Percentiles rank a stretch among this genome's conserved stretches.
Conservation (phyloP, 306 rosid species). For the Trifolium repens region DNA sequence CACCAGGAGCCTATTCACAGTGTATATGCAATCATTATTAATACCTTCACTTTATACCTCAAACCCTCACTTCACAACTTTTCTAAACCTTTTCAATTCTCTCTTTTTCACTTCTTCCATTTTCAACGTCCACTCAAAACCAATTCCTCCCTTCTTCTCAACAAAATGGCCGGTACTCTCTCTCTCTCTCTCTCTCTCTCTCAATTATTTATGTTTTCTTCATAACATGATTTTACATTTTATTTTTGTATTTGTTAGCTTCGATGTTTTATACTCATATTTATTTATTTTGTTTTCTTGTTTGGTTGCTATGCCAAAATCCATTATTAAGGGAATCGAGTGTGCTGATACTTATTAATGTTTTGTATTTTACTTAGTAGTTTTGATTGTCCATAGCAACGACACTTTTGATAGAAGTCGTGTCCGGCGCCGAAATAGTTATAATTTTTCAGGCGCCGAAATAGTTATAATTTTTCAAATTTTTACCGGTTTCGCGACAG, state of each 20-base stretch:
- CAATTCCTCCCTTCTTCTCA: not conserved
- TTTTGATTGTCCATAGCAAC: not conserved
- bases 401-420: not conserved
- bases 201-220: not conserved
- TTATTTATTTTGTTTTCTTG: not conserved
- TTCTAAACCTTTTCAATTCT: not conserved
- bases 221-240: not conserved
- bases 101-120: not conserved
- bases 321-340: too few species aligned
- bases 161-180: conserved; percentile 36
- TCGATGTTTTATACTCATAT: too few species aligned
- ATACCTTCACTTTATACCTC: too few species aligned
- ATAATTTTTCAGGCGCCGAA: too few species aligned
- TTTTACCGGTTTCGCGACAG: too few species aligned
- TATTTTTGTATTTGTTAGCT: not conserved
- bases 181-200: not conserved
- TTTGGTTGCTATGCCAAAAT: too few species aligned
- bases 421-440: too few species aligned
- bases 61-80: too few species aligned
- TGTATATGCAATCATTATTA: too few species aligned
- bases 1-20: too few species aligned
- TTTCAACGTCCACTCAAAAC: not conserved
- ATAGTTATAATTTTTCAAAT: too few species aligned
- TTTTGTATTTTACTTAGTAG: not conserved
- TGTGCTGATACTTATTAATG: too few species aligned